Evolutionary conservation across 441 rosid genomes (phyloP), one percentile per base, ranked within the genome.

Genomic region (Mallotus repandus): DNA sequence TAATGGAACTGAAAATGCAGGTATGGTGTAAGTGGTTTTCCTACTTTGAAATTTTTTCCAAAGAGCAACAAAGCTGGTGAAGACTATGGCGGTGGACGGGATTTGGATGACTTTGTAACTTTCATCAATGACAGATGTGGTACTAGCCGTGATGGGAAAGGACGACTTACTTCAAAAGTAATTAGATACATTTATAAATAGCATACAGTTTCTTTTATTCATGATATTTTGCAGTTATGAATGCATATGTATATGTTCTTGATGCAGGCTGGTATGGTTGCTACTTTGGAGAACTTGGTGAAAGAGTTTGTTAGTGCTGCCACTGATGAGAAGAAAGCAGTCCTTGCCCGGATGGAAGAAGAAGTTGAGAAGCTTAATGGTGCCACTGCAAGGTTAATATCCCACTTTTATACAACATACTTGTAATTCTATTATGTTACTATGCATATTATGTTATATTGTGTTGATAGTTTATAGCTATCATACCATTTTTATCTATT

Each of bases 31-130:
- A 93, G 96, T 74, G 98, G 97, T 67, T 93, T 22, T 85, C 99
- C 99, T 79, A 93, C 97, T 53, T 69, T 96, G 78, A 96, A 90
- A 70, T 93, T 93, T 82, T 96, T 96, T 71, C 97, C 99, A 21
- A 90, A 86, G 75, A 79, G 85, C 81, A 90, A 93, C 85, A 96
- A 93, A 85, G 98, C 84, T 22, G 99, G 99, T 68, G 94, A 93
- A 81, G 97, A 91, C 19, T 95, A 93, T 68, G 97, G 89, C 1
- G 98, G 97, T 18, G 98, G 97, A 61, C 83, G 97, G 80, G 97
- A 90, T 76, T 69, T 93, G 56, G 97, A 88, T 45, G 97, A 93
- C 81, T 93, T 95, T 77, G 97, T 93, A 38, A 79, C 69, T 80
- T 91, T 95, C 84, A 86, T 95, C 73, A 95, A 95, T 62, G 94